Percentiles rank a stretch among this genome's conserved stretches.
These are phyloP conservation scores for Fusarium protoensiforme DNA, from an alignment of 2,329 filamentous ascomycete species.

Conservation along the genomic window DNA sequence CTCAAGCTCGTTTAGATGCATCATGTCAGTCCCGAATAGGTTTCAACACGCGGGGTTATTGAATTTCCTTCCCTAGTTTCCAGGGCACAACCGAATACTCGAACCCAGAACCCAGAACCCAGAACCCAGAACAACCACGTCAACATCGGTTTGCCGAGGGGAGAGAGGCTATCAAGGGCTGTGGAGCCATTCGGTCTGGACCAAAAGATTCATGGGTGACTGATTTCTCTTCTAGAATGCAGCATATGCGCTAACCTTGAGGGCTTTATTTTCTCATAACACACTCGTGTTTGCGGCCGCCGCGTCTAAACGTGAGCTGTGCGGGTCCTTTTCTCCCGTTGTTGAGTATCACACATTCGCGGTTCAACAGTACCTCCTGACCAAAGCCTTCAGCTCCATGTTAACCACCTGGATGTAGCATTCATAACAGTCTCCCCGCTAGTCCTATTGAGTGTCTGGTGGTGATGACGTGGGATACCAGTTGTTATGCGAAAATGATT, in stretches of 20 bases:
- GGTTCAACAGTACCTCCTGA: background rate
- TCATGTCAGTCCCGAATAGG: background rate
- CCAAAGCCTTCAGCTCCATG: no score
- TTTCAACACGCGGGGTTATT: background rate
- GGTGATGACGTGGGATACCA: background rate
- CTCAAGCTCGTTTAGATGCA: background rate
- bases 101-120: background rate
- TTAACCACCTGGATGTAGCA: no score
- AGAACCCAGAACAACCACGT: background rate
- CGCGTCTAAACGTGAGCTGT: no score
- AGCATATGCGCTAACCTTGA: background rate
- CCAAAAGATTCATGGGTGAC: background rate
- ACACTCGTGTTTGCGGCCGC: no score
- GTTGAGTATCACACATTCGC: background rate
- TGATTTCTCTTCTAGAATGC: background rate
- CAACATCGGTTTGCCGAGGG: background rate
- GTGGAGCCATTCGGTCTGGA: background rate
- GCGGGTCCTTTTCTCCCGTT: background rate
- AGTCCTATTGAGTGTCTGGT: background rate
- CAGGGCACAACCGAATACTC: background rate
- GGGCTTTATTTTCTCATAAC: background rate
- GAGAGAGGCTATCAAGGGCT: background rate
- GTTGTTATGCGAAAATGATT: background rate
- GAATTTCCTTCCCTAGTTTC: background rate
- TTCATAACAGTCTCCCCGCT: no score